Conservation (phyloP, 1,284 basidiomycete genomes). For the Veloporphyrellus conicus region DNA sequence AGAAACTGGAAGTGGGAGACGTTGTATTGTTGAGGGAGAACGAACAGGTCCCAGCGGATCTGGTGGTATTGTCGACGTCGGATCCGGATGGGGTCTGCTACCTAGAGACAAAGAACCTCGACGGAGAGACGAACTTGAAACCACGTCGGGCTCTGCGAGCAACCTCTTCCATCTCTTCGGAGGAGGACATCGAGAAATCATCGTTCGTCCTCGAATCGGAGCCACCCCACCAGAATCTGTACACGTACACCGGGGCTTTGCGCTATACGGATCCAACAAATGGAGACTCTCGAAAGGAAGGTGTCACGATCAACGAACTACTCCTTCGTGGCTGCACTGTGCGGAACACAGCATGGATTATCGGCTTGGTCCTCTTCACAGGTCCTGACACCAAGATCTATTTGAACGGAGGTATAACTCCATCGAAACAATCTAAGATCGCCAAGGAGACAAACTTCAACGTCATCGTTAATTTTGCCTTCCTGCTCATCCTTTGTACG, state of each 20-base stretch:
- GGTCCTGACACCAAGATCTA: slow-evolving; percentile 98
- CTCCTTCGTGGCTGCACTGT: slow-evolving; percentile 88
- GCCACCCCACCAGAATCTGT: slow-evolving; percentile 90
- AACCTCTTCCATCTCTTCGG: slow-evolving; percentile 73
- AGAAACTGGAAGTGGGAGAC: slow-evolving; percentile 98
- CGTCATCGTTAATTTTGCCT: slow-evolving; percentile 88
- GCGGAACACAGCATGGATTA: slow-evolving; percentile 93
- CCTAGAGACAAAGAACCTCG: slow-evolving; percentile 92
- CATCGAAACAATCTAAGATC: slow-evolving; percentile 93
- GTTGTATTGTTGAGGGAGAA: slow-evolving; percentile 87
- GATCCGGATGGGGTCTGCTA: slow-evolving; percentile 84
- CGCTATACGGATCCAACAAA: slow-evolving; percentile 58
- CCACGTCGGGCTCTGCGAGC: slow-evolving; percentile 75
- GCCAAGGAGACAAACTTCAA: slow-evolving; percentile 99
- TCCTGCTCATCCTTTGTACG: slow-evolving; percentile 78
- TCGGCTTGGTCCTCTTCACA: slow-evolving; percentile 92
- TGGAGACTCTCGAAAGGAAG: slow-evolving; percentile 56
- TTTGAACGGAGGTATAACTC: slow-evolving; percentile 90
- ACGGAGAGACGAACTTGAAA: slow-evolving; percentile 97
- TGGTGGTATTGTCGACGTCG: slow-evolving; percentile 84
- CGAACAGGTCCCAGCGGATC: slow-evolving; percentile 94
- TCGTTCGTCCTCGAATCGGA: slow-evolving; percentile 89
- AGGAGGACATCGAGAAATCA: slow-evolving; percentile 88
- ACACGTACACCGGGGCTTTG: slow-evolving; percentile 84
- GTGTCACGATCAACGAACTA: slow-evolving; percentile 87